Conservation (phyloP, 2,329 filamentous ascomycete genomes). For the Emergomyces pasteurianus region DNA sequence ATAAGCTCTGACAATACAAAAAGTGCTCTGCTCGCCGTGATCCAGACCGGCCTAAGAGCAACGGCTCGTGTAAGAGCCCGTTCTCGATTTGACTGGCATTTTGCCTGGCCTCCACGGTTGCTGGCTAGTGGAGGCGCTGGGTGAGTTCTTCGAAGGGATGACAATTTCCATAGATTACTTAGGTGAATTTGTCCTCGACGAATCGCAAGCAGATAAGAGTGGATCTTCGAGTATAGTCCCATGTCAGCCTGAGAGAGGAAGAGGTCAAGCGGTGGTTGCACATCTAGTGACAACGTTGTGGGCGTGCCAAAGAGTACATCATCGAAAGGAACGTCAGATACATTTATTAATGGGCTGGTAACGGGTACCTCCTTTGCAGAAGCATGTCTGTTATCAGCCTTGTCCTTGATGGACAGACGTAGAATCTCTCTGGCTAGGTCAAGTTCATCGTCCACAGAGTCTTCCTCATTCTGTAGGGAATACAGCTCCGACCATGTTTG, state of each 20-base stretch:
- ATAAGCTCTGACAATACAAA: conserved; percentile 85
- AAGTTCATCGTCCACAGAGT: conserved; percentile 58
- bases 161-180: conserved; percentile 77
- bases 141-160: conserved; percentile 62
- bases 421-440: conserved; percentile 72
- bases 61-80: conserved; percentile 52
- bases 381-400: conserved; percentile 15
- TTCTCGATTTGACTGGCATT: conserved; percentile 50
- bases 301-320: conserved; percentile 73
- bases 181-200: conserved; percentile 75
- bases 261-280: conserved; percentile 74
- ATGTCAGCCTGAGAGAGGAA: conserved; percentile 70
- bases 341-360: conserved; percentile 17
- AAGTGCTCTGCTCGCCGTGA: conserved; percentile 71
- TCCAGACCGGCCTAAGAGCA: conserved; percentile 75
- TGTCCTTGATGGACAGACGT: conserved; percentile 44
- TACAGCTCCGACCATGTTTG: conserved; percentile 70
- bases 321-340: conserved; percentile 47
- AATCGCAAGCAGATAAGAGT: conserved; percentile 76
- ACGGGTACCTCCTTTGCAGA: conserved; percentile 15
- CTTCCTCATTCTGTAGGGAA: conserved; percentile 67
- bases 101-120: conserved; percentile 47
- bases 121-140: conserved; percentile 58
- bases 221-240: conserved; percentile 69
- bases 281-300: conserved; percentile 55